A percentile compares a stretch with the other conserved stretches of the same genome.
Evolutionary conservation across 2,329 filamentous ascomycete species (phyloP).

Genomic region (Sporothrix phasma): DNA sequence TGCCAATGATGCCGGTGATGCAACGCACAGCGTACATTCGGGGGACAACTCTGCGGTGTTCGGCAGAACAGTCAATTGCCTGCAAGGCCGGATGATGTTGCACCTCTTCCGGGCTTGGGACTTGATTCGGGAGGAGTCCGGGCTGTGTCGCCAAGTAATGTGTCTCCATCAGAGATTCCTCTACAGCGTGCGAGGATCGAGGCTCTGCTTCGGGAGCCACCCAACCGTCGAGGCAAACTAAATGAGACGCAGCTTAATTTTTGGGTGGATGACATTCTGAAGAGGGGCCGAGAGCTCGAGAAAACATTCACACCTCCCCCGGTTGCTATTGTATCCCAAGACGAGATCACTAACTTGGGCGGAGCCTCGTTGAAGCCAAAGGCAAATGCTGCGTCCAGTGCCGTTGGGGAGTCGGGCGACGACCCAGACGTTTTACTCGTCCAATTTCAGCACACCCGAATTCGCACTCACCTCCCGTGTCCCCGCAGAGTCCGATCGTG

Average conservation of each 20-base stretch:
- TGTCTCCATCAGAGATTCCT: background rate
- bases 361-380: background rate
- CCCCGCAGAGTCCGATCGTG: conserved; percentile 37
- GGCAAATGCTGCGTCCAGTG: background rate
- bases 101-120: conserved; percentile 14
- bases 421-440: conserved; percentile 95
- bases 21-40: background rate
- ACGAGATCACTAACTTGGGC: background rate
- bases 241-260: conserved; percentile 52
- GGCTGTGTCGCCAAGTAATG: background rate
- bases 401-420: conserved; percentile 71
- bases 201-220: conserved; percentile 63
- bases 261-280: conserved; percentile 62
- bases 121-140: conserved; percentile 18
- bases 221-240: conserved; percentile 50
- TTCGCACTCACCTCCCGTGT: conserved; percentile 38
- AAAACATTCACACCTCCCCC: conserved; percentile 54
- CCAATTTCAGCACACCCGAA: conserved; percentile 71
- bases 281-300: conserved; percentile 60
- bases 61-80: conserved; percentile 30
- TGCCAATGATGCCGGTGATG: background rate
- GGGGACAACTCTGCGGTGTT: conserved; percentile 27
- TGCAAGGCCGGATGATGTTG: conserved; percentile 21
- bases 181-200: conserved; percentile 75
- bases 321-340: background rate